phyloP scores from a whole-genome alignment of 176 grass and related monocot species.

The Avena atlantica region DNA sequence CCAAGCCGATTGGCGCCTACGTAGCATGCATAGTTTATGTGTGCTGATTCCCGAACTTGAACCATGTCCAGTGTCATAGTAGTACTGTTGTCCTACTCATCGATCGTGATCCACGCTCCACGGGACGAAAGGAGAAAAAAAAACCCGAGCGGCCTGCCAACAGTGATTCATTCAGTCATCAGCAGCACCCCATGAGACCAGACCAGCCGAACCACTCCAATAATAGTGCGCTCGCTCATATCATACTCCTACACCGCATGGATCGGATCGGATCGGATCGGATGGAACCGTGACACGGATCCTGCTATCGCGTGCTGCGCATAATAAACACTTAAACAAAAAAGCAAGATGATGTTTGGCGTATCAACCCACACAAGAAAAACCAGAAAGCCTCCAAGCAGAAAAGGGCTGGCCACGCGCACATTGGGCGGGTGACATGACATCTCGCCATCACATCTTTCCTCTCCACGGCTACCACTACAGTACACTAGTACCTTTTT shows the following conservation, averaged over 20 bases:
- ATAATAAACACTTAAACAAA: not conserved
- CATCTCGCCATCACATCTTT: not conserved
- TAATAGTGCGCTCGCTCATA: too few species aligned
- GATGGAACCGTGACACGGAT: not conserved
- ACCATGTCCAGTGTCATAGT: not conserved
- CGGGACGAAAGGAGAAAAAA: too few species aligned
- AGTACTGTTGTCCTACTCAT: not conserved
- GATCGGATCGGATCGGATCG: too few species aligned
- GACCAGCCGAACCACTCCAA: not conserved
- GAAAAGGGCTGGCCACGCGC: not conserved
- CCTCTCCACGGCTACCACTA: not conserved
- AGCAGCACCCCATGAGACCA: too few species aligned
- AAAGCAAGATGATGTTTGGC: not conserved
- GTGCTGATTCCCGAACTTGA: not conserved
- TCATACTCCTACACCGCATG: too few species aligned
- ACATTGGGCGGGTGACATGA: not conserved
- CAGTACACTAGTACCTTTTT: not conserved
- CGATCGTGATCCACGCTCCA: too few species aligned
- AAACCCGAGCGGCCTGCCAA: too few species aligned
- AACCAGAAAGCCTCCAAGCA: not conserved
- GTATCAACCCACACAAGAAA: not conserved
- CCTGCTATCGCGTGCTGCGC: not conserved
- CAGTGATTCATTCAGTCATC: too few species aligned
- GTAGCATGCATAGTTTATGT: not conserved
- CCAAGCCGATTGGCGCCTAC: not conserved